Conservation (phyloP, 2,329 filamentous ascomycete genomes). For the Paracorniculantispora psalliotae region DNA sequence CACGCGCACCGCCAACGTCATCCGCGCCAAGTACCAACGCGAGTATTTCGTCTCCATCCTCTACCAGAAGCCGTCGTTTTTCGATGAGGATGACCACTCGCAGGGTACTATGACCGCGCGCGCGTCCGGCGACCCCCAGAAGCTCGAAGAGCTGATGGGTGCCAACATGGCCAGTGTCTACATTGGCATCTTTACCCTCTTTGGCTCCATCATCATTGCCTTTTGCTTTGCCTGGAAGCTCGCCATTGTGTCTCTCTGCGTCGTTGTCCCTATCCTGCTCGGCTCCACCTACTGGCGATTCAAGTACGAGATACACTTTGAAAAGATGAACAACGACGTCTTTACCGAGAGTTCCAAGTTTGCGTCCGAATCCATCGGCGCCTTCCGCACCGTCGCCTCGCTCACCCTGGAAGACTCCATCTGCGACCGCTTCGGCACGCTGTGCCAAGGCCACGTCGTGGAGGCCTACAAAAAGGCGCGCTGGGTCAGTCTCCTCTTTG, state of each 20-base stretch:
- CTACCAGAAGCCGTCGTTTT: slow-evolving; percentile 54
- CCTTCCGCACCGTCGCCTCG: slow-evolving; percentile 66
- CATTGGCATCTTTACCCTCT: slow-evolving; percentile 59
- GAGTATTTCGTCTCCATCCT: slow-evolving; percentile 59
- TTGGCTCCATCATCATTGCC: slow-evolving; percentile 60
- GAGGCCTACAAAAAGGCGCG: slow-evolving; percentile 57
- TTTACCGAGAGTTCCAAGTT: slow-evolving; percentile 71
- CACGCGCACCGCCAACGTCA: slow-evolving; percentile 41
- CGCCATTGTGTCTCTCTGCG: slow-evolving; percentile 60
- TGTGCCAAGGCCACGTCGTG: slow-evolving; percentile 55
- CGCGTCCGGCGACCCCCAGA: slow-evolving; percentile 51
- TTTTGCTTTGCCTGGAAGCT: slow-evolving; percentile 76
- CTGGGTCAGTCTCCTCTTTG: slow-evolving; percentile 60
- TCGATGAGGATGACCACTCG: slow-evolving; percentile 56
- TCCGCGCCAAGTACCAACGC: slow-evolving; percentile 51
- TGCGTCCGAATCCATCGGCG: slow-evolving; percentile 67
- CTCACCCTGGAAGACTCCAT: slow-evolving; percentile 67
- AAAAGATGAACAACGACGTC: slow-evolving; percentile 61
- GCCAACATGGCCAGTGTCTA: slow-evolving; percentile 60
- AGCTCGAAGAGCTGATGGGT: slow-evolving; percentile 60
- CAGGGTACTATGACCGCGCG: slow-evolving; percentile 56
- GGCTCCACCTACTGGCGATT: slow-evolving; percentile 46
- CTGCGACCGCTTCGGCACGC: slow-evolving; percentile 51
- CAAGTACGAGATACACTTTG: slow-evolving; percentile 60
- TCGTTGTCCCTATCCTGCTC: slow-evolving; percentile 49